Evolutionary conservation across 257 asterid genomes (phyloP), one percentile per base, ranked within the genome.

Genomic region (Fraxinus cuspidata): DNA sequence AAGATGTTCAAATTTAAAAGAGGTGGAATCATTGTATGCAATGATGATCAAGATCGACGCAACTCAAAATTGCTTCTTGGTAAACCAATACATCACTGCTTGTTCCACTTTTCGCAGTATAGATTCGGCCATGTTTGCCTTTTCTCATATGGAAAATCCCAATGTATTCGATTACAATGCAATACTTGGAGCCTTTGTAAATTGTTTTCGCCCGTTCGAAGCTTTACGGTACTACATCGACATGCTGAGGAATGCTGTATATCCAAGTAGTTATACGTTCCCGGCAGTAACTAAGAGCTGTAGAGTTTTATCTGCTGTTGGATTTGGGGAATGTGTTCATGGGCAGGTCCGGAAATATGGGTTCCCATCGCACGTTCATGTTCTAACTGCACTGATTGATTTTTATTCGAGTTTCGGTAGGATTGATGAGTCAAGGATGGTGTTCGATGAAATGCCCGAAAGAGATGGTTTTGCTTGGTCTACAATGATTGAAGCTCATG

Each of bases 381-480:
- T 91, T 66, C 88, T 84, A 81, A 93, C 98, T 16, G 82, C 91
- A n/a, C 40, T 89, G 40, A 80, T 91, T 77, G 96, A 89, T 86
- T 90, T 87, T 73, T 91, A 91, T 73, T 89, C 96, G 11, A 88
- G 85, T 82, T 78, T 89, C 9, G 91, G 90, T 29, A 85, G 78
- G 81, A 51, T 83, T 76, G 73, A 21, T 63, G 90, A 84, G 72
- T 79, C 96, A 4, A 80, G 83, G 76, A 80, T 70, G 72, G 82
- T 93, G 85, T 91, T 93, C 64, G 97, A 91, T 74, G 90, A 88
- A 83, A 91, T 93, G 90, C 75, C 85, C 65, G 88, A 84, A 74
- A 81, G 89, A 72, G 98, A 93, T 81, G 80, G 80, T 71, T 87
- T 89, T 75, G 88, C 93, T 75, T 89, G 97, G 94, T 89, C 92